These are phyloP conservation scores for Ilyonectria mors-panacis DNA, from an alignment of 2,329 filamentous ascomycete species.

Conservation along the genomic window DNA sequence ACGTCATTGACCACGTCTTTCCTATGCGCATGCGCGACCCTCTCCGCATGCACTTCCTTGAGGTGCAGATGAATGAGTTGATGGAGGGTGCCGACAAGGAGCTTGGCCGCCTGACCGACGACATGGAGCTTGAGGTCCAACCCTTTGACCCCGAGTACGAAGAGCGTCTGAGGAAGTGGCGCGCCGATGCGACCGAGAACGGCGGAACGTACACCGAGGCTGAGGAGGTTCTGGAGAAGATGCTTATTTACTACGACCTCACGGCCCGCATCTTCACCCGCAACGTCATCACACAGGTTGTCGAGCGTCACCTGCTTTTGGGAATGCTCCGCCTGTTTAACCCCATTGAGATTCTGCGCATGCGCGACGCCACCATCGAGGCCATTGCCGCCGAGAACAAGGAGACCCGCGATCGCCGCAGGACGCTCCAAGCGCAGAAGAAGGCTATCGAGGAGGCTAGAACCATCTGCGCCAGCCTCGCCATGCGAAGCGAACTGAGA, in stretches of 20 bases:
- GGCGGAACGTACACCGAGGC: constrained; percentile 65
- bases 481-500: constrained; percentile 67
- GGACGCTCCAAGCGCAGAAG: constrained; percentile 64
- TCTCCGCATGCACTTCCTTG: constrained; percentile 64
- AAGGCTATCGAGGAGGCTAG: constrained; percentile 66
- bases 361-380: constrained; percentile 62
- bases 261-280: constrained; percentile 67
- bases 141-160: constrained; percentile 69
- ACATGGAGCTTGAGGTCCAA: constrained; percentile 68
- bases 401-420: constrained; percentile 65
- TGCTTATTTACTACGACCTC: constrained; percentile 70
- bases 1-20: constrained; percentile 67
- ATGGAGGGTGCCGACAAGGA: constrained; percentile 64
- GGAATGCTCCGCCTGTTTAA: constrained; percentile 68
- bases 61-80: constrained; percentile 63
- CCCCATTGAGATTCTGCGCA: constrained; percentile 65
- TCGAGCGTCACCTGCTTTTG: constrained; percentile 65
- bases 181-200: constrained; percentile 58
- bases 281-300: constrained; percentile 67
- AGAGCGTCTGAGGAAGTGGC: constrained; percentile 64
- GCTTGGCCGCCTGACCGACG: constrained; percentile 62
- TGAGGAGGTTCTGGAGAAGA: constrained; percentile 69
- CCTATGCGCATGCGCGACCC: constrained; percentile 67
- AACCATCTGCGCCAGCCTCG: constrained; percentile 64
- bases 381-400: constrained; percentile 68